Conservation (phyloP, 176 grass and related monocot genomes). For the Carex scoparia region DNA sequence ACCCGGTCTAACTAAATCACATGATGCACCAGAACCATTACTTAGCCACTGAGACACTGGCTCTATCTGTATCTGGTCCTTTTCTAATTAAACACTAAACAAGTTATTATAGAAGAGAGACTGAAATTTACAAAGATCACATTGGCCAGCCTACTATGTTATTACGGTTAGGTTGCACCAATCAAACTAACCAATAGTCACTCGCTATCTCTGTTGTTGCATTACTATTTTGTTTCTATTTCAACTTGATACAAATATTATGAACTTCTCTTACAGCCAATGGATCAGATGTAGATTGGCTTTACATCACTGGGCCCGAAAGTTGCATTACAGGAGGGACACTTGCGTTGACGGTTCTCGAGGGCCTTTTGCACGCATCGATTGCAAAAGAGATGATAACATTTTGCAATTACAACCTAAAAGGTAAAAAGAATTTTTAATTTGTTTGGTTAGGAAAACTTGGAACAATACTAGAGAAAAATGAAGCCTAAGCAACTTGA, state of each 20-base stretch:
- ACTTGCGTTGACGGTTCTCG: slow-evolving; percentile 57
- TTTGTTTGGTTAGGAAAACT: not conserved
- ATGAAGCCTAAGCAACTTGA: too few species aligned
- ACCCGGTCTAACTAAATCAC: slow-evolving; percentile 7
- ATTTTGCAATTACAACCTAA: slow-evolving; percentile 90
- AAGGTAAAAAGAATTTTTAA: not conserved
- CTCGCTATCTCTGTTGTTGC: slow-evolving; percentile 17
- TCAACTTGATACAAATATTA: slow-evolving; percentile 14
- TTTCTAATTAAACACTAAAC: slow-evolving; percentile 3
- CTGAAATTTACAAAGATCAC: slow-evolving; percentile 19
- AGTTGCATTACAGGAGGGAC: slow-evolving; percentile 58
- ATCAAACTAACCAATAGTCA: slow-evolving; percentile 11
- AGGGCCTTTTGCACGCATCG: slow-evolving; percentile 63
- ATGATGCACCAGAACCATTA: not conserved
- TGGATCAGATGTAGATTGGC: slow-evolving; percentile 76
- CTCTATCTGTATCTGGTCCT: not conserved
- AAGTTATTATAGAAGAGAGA: slow-evolving; percentile 1
- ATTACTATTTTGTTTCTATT: slow-evolving; percentile 5
- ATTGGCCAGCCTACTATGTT: slow-evolving; percentile 13
- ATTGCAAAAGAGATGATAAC: slow-evolving; percentile 88
- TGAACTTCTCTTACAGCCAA: slow-evolving; percentile 2
- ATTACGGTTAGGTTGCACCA: slow-evolving; percentile 18
- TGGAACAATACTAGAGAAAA: not conserved
- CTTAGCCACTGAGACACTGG: not conserved
- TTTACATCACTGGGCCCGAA: slow-evolving; percentile 87